Conservation (phyloP, 352 stramenopile species). For the Globisporangium viniferum region DNA sequence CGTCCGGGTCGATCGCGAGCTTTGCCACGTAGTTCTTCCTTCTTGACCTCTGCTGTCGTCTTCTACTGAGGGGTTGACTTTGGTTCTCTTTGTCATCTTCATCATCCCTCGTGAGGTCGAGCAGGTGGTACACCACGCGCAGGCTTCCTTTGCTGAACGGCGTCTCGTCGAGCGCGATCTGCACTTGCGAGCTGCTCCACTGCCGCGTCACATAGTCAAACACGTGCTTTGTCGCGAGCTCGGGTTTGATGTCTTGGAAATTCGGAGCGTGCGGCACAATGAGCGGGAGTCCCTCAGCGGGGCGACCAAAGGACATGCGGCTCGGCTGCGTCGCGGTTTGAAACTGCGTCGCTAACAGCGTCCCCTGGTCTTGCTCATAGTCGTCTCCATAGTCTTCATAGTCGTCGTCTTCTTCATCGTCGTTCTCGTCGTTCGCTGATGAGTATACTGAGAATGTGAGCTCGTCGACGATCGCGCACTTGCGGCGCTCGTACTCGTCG, state of each 20-base stretch:
- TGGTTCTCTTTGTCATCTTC: constrained; percentile 2
- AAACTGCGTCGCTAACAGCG: constrained; percentile 18
- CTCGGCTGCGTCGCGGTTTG: constrained; percentile 30
- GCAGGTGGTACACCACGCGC: constrained; percentile 78
- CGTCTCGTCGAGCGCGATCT: constrained; percentile 72
- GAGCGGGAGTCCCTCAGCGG: constrained; percentile 49
- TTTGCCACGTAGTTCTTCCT: constrained; percentile 78
- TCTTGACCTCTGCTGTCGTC: not conserved
- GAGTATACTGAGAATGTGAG: constrained; percentile 37
- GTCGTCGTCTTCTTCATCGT: constrained; percentile 12
- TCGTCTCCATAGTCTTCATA: not conserved
- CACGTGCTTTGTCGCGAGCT: constrained; percentile 72
- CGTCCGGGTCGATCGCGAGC: constrained; percentile 82
- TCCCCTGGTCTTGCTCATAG: not conserved
- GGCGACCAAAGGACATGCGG: constrained; percentile 25
- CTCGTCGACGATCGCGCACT: constrained; percentile 74
- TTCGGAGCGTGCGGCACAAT: constrained; percentile 77
- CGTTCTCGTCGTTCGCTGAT: not conserved
- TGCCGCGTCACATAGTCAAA: constrained; percentile 76
- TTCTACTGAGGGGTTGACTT: not conserved
- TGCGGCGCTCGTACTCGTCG: constrained; percentile 81
- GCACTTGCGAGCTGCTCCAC: constrained; percentile 70
- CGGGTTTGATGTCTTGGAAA: constrained; percentile 52
- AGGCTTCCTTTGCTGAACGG: constrained; percentile 82
- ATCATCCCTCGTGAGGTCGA: constrained; percentile 37